Evolutionary conservation across 2,329 filamentous ascomycete species (phyloP), one percentile per base, ranked within the genome.

Genomic region (Pyrenochaeta sp.): DNA sequence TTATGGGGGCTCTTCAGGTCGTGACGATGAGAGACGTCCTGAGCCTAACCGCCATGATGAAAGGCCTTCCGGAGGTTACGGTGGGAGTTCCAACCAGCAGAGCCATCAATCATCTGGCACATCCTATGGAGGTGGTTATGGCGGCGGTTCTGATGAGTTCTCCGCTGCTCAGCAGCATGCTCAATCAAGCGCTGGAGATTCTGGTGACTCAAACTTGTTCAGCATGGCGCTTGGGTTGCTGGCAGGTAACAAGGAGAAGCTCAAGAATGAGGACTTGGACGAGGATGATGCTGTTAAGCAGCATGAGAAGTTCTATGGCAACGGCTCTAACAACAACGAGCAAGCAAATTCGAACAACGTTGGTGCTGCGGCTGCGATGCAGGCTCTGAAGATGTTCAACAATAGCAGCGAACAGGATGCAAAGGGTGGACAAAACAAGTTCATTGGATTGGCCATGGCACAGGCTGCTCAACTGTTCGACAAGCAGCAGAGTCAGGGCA

Each of bases 371-470:
- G 54, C 54, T 7, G 90, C 89, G 13, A 85, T 92, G 81, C 86
- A 92, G 71, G 89, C 89, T 0, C 71, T 92, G 55, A 91, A 92
- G 77, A 82, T 87, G 77, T 96, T 96, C 72, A 83, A 80, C 24
- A 77, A 81, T 34, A 80, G 84, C 15, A 70, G 62, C 13, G 50
- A 65, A 14, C 74, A 65, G 22, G 53, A 61, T n/a, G 67, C 66
- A 15, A 65, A 66, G 37, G 69, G 72, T 26, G 83, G 84, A 57
- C 86, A 96, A 79, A 90, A 87, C 68, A 82, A 87, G 50, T 90
- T 96, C 64, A 82, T 96, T 51, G 89, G 87, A 4, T 77, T 96
- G 68, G 92, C 92, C 29, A 92, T 96, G 89, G 84, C 81, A 7
- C 88, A 96, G 76, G 92, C 90, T 22, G 86, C 86, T 63, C 91